phyloP scores from a whole-genome alignment of 2,329 filamentous ascomycete genomes.

The Ophiobolus disseminans region DNA sequence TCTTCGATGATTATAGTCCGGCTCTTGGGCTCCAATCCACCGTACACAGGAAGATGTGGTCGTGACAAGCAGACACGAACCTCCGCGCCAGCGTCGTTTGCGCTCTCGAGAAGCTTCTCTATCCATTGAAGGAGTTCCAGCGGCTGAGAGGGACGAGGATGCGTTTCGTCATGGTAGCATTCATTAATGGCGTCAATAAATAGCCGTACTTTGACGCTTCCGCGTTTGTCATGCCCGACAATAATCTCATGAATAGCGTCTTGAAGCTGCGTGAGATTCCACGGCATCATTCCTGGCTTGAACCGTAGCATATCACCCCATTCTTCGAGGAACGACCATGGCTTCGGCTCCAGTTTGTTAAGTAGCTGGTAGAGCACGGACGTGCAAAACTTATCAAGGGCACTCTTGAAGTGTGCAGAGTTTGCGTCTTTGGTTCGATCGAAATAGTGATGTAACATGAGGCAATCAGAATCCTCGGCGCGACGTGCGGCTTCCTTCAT shows the following conservation, averaged over 20 bases:
- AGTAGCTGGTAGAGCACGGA: conserved; percentile 1
- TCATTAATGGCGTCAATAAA: conserved; percentile 1
- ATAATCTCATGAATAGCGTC: background rate
- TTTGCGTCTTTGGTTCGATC: conserved; percentile 2
- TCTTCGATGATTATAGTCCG: conserved; percentile 1
- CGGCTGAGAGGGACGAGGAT: background rate
- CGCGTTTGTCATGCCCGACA: background rate
- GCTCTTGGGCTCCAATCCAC: background rate
- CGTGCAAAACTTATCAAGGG: conserved; percentile 2
- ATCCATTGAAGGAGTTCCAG: conserved; percentile 1
- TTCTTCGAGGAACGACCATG: conserved; percentile 4
- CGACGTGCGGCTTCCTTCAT: background rate
- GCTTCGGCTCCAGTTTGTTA: conserved; percentile 1
- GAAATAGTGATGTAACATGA: conserved; percentile 2
- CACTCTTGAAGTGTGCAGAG: background rate
- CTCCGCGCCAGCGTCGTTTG: background rate
- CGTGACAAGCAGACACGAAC: conserved; percentile 1
- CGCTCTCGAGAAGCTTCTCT: background rate
- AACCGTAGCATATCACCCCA: conserved; percentile 1
- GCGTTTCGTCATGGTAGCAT: background rate
- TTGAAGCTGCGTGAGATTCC: background rate
- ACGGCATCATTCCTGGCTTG: background rate
- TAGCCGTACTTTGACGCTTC: background rate
- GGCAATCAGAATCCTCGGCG: background rate
- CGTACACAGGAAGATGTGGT: conserved; percentile 1